phyloP scores from a whole-genome alignment of 192 early-diverging fungal genomes.

The Lobosporangium transversale region DNA sequence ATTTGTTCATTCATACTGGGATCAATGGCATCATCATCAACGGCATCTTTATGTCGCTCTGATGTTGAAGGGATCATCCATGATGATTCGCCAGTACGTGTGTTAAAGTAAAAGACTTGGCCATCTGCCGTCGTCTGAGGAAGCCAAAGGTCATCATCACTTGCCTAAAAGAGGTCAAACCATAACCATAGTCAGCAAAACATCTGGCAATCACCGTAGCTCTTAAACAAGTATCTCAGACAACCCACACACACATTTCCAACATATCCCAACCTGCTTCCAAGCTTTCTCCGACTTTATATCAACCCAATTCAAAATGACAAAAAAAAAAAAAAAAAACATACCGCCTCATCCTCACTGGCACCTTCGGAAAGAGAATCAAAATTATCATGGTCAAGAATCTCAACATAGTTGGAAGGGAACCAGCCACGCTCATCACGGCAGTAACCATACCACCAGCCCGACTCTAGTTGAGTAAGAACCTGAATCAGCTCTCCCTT shows the following conservation, averaged over 20 bases:
- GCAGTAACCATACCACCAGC: conserved; percentile 97
- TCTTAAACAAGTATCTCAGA: no score
- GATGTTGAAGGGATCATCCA: conserved; percentile 54
- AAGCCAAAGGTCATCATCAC: conserved; percentile 53
- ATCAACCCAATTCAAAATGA: no score
- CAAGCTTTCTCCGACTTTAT: no score
- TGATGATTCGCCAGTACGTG: conserved; percentile 59
- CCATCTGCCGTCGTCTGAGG: conserved; percentile 57
- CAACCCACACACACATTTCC: no score
- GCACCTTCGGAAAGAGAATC: conserved; percentile 14
- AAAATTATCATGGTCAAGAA: conserved; percentile 29
- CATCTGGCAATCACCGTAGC: no score
- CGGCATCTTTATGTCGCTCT: neutral
- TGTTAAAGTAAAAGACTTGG: conserved; percentile 63
- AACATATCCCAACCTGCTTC: no score
- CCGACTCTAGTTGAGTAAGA: conserved; percentile 85
- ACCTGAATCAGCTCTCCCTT: conserved; percentile 91
- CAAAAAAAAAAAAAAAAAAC: no score
- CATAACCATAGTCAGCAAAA: no score
- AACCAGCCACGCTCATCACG: conserved; percentile 87
- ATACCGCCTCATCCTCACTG: conserved; percentile 24
- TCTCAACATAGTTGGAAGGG: conserved; percentile 83
- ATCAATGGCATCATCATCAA: conserved; percentile 3
- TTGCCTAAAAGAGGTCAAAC: neutral
- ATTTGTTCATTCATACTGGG: neutral